Percentiles rank a stretch among this genome's conserved stretches.
Conservation (phyloP, 805 yeast species). For the Teunomyces kruisii region DNA sequence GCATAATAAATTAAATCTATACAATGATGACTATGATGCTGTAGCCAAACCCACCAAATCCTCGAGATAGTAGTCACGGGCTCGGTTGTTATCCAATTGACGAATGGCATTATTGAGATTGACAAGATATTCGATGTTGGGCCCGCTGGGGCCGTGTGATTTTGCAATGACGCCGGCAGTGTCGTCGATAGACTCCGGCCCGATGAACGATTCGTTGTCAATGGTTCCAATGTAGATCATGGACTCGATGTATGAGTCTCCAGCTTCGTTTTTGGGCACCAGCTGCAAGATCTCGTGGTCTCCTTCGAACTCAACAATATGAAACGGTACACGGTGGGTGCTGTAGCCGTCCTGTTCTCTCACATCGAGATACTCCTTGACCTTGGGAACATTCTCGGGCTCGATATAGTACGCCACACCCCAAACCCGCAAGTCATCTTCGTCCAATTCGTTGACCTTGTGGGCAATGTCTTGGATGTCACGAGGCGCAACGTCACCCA, state of each 20-base stretch:
- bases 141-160: constrained; percentile 79
- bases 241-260: constrained; percentile 50
- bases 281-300: constrained; percentile 8
- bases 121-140: constrained; percentile 68
- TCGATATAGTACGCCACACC: constrained; percentile 85
- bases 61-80: constrained; percentile 37
- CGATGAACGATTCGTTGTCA: constrained; percentile 78
- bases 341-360: constrained; percentile 91
- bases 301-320: constrained; percentile 33
- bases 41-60: constrained; percentile 17
- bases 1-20: neutral
- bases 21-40: neutral
- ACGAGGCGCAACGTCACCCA: constrained; percentile 2
- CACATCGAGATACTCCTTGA: constrained; percentile 67
- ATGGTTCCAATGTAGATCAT: constrained; percentile 81
- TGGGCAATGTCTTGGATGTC: constrained; percentile 15
- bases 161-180: constrained; percentile 62
- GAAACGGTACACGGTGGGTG: constrained; percentile 63
- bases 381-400: constrained; percentile 58
- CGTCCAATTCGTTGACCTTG: constrained; percentile 21
- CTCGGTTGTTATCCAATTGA: constrained; percentile 17
- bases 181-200: constrained; percentile 62
- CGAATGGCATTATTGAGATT: constrained; percentile 49
- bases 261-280: constrained; percentile 25
- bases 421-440: constrained; percentile 56